Evolutionary conservation across 441 rosid species (phyloP), one percentile per base, ranked within the genome.

Genomic region (Raphanus hybrid): DNA sequence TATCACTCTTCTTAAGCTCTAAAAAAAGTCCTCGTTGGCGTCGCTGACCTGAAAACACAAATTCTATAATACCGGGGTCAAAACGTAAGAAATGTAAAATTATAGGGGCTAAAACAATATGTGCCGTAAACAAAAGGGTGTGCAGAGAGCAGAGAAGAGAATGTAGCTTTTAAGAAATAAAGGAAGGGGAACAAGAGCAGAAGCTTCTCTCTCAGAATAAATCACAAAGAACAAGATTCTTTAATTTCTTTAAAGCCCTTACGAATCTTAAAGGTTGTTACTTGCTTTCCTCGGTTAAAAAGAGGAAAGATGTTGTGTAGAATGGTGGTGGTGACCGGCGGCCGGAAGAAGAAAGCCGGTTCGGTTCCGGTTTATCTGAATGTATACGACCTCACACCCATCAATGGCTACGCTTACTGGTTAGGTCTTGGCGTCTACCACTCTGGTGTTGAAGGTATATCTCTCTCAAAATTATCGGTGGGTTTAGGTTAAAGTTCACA

Each of bases 391-490:
- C 85, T 95, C 74, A 95, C 99, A 75, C 89, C 99, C 23, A 89
- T 93, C 58, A 95, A 95, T 80, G 99, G 99, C 18, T 95, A 95
- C 50, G 99, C 99, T 60, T 95, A 95, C 69, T 95, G 99, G 99
- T 67, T 95, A 26, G 98, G 99, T 23, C 99, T 95, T 26, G 97
- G 99, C 74, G 85, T 95, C 84, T 95, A 95, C 76, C 99, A 95
- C 85, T 95, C 99, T 62, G 99, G 99, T 34, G 98, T 95, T 18
- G 97, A 95, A 88, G 99, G 98, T 95, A 12, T 64, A 34, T 50
- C 35, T 58, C 39, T 58, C 43, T 43, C n/a, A 18, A 16, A 16
- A 23, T 57, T 59, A 18, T 65, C 29, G 10, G 10, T 71, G 63
- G 64, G 72, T 77, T 77, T 77, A 55, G 26, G 45, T 35, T 1